Evolutionary conservation across 257 asterid species (phyloP).

Genomic region (Petunia axillaris): DNA sequence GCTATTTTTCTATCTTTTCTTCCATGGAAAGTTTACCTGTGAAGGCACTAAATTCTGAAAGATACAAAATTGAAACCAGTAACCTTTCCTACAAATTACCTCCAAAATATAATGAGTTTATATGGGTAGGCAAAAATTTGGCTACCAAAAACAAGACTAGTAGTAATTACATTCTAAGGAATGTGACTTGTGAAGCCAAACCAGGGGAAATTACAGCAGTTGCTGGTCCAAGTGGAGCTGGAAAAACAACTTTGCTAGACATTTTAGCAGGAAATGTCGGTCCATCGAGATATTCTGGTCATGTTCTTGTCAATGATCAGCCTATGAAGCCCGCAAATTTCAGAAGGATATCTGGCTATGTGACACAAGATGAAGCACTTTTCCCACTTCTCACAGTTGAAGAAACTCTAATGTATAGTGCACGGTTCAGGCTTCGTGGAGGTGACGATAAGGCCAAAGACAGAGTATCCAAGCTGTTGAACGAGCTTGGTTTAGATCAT

Average conservation of each 20-base stretch:
- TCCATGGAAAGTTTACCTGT: constrained; percentile 56
- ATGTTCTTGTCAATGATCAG: constrained; percentile 52
- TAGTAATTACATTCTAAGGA: constrained; percentile 43
- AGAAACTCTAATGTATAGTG: constrained; percentile 66
- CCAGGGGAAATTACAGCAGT: constrained; percentile 77
- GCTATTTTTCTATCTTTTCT: constrained; percentile 3
- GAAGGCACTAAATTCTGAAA: constrained; percentile 31
- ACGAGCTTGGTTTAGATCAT: constrained; percentile 66
- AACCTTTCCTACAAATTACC: constrained; percentile 54
- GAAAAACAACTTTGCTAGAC: constrained; percentile 75
- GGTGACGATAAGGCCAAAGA: constrained; percentile 26
- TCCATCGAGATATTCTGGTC: constrained; percentile 43
- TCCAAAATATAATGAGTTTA: constrained; percentile 32
- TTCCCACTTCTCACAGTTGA: constrained; percentile 77
- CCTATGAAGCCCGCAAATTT: constrained; percentile 51
- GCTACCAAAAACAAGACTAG: constrained; percentile 21
- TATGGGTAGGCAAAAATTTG: constrained; percentile 31
- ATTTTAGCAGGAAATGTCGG: constrained; percentile 55
- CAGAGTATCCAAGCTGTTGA: constrained; percentile 49
- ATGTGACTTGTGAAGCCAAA: constrained; percentile 60
- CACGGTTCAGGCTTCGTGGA: constrained; percentile 58
- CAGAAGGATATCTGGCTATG: constrained; percentile 64
- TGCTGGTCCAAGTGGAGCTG: constrained; percentile 88
- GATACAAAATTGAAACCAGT: constrained; percentile 45
- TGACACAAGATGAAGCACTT: constrained; percentile 72